Conservation (phyloP, 2,329 filamentous ascomycete species). For the Verticillium dahliae region DNA sequence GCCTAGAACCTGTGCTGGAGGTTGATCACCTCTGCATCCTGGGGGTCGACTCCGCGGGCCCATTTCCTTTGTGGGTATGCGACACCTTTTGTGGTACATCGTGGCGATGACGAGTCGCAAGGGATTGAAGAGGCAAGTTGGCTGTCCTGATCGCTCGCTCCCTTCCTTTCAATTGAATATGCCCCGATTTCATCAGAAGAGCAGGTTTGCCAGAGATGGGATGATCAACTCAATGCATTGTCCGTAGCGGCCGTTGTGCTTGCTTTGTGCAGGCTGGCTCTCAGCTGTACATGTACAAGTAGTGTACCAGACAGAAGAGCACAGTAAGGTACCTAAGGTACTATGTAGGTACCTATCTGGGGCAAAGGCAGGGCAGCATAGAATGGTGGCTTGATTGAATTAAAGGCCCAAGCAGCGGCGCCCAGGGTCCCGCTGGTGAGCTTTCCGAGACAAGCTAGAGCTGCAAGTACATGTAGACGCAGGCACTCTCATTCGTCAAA, state of each 20-base stretch:
- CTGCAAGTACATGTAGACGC: neutral
- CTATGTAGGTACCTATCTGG: too few species aligned
- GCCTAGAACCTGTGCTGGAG: neutral
- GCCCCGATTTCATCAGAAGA: neutral
- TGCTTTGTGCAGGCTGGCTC: neutral
- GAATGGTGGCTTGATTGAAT: constrained; percentile 3
- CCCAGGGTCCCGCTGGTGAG: neutral
- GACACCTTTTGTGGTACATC: neutral
- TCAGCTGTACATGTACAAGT: neutral
- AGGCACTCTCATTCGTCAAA: constrained; percentile 6
- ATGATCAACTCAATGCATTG: neutral
- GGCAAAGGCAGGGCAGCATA: neutral
- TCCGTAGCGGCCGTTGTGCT: neutral
- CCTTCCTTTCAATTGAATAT: neutral
- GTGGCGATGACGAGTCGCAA: neutral
- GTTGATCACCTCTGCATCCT: neutral
- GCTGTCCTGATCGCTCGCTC: neutral
- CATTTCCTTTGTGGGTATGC: neutral
- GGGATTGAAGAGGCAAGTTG: neutral
- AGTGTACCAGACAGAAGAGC: too few species aligned
- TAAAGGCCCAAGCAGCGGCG: constrained; percentile 6
- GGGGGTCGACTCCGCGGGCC: neutral
- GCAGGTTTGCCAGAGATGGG: neutral
- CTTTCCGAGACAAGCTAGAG: constrained; percentile 10
- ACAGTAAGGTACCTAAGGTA: too few species aligned